phyloP scores from a whole-genome alignment of 1,139 yeast genomes.

The Suhomyces chickasaworum region DNA sequence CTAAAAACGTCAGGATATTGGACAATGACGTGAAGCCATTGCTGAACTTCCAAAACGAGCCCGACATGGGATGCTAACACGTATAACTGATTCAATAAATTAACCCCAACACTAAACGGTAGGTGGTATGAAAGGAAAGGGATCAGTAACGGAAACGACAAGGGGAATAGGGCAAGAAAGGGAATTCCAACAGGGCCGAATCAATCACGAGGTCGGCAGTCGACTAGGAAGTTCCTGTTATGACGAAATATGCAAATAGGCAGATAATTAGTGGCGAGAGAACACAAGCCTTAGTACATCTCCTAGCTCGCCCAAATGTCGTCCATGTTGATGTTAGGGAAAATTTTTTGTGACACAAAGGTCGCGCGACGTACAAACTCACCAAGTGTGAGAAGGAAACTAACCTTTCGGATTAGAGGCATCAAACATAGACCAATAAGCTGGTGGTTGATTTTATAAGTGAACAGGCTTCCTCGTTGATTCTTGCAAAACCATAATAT shows the following conservation, averaged over 20 bases:
- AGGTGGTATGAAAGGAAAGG: not conserved
- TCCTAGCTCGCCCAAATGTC: conserved; percentile 4
- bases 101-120: not conserved
- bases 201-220: conserved; percentile 1
- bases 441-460: not conserved
- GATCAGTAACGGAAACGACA: not conserved
- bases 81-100: not conserved
- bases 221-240: not conserved
- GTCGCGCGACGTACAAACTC: not conserved
- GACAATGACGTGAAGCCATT: conserved; percentile 79
- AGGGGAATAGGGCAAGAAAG: not conserved
- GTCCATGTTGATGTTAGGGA: conserved; percentile 13
- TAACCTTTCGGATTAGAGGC: not conserved
- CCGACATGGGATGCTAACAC: conserved; percentile 52
- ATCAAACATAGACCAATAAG: not conserved
- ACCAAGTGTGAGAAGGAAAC: not conserved
- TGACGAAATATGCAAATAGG: conserved; percentile 1
- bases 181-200: not conserved
- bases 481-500: not conserved
- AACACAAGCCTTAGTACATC: conserved; percentile 9
- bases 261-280: not conserved
- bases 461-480: not conserved
- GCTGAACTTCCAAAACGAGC: conserved; percentile 90
- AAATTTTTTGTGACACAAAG: conserved; percentile 14
- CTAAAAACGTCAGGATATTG: conserved; percentile 72